Percentiles rank a stretch among this genome's conserved stretches.
Conservation (phyloP, 306 rosid species). For the Lathyrus oleraceus region DNA sequence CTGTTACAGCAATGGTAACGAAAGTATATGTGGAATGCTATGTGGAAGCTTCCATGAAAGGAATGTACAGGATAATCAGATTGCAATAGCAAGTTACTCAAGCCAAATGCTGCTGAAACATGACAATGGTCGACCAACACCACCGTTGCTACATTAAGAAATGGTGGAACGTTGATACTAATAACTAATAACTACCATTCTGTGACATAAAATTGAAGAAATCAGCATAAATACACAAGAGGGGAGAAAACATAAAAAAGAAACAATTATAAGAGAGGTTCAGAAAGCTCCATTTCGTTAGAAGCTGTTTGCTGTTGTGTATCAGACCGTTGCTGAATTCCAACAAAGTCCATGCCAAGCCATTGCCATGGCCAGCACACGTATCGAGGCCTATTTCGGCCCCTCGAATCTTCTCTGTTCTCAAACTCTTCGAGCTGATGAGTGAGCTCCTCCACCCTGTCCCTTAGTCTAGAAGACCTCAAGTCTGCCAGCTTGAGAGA, state of each 20-base stretch:
- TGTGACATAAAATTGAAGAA: constrained; percentile 45
- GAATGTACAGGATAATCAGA: constrained; percentile 21
- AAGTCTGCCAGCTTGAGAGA: constrained; percentile 81
- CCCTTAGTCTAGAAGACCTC: constrained; percentile 90
- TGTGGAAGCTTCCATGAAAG: constrained; percentile 15
- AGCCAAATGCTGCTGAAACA: constrained; percentile 28
- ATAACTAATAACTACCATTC: constrained; percentile 45
- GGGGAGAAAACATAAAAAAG: neutral
- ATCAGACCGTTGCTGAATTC: constrained; percentile 57
- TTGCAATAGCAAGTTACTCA: constrained; percentile 21
- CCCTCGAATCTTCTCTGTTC: constrained; percentile 67
- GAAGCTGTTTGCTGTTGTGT: constrained; percentile 56
- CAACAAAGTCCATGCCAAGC: constrained; percentile 92
- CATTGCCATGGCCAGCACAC: constrained; percentile 99
- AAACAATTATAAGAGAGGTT: constrained; percentile 69
- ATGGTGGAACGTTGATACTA: constrained; percentile 35
- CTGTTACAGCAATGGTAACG: constrained; percentile 17
- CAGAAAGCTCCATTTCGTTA: constrained; percentile 98
- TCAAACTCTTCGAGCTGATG: constrained; percentile 87
- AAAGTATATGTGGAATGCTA: constrained; percentile 7
- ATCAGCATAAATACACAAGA: constrained; percentile 52
- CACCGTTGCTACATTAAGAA: constrained; percentile 35
- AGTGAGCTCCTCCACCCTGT: constrained; percentile 89
- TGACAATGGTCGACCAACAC: constrained; percentile 29
- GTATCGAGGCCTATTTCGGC: constrained; percentile 72